Percentiles rank a stretch among this genome's conserved stretches.
phyloP scores from a whole-genome alignment of 371 early-diverging fungal species.

The Mucor lusitanicus region DNA sequence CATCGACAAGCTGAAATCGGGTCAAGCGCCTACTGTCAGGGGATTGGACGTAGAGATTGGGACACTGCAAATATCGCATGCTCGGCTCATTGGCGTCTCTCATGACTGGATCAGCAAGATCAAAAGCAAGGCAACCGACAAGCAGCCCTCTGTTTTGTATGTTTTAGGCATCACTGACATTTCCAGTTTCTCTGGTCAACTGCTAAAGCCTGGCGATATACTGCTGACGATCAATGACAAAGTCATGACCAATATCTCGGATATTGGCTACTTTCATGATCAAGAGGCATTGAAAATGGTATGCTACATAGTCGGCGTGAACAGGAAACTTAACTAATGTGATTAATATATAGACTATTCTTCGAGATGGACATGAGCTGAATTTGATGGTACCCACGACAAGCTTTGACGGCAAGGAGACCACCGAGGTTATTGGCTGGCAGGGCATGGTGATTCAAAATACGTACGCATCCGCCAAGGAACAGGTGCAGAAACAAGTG shows the following conservation, averaged over 20 bases:
- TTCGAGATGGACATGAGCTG: conserved; percentile 59
- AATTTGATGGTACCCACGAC: conserved; percentile 58
- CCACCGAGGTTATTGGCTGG: conserved; percentile 76
- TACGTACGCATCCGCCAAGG: conserved; percentile 79
- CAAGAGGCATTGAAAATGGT: conserved; percentile 13
- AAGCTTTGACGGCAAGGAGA: conserved; percentile 54
- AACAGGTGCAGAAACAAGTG: conserved; percentile 66
- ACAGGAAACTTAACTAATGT: no score
- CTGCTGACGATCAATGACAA: conserved; percentile 72
- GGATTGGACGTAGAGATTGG: conserved; percentile 75
- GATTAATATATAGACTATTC: conserved; percentile 17
- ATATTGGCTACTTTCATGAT: conserved; percentile 7
- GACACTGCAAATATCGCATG: conserved; percentile 76
- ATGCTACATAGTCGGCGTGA: no score
- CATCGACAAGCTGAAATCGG: conserved; percentile 34
- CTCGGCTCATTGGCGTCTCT: conserved; percentile 76
- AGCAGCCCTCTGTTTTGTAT: conserved; percentile 60
- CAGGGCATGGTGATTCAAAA: conserved; percentile 81
- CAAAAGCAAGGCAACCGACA: conserved; percentile 58
- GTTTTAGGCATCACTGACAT: conserved; percentile 63
- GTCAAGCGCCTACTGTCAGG: conserved; percentile 44
- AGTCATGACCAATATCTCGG: conserved; percentile 59
- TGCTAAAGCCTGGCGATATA: conserved; percentile 79
- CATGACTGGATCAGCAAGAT: conserved; percentile 74
- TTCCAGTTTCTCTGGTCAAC: conserved; percentile 53